Percentiles rank a stretch among this genome's conserved stretches.
These are phyloP conservation scores for Lizonia empirigonia DNA, from an alignment of 2,329 filamentous ascomycete genomes.

Conservation along the genomic window DNA sequence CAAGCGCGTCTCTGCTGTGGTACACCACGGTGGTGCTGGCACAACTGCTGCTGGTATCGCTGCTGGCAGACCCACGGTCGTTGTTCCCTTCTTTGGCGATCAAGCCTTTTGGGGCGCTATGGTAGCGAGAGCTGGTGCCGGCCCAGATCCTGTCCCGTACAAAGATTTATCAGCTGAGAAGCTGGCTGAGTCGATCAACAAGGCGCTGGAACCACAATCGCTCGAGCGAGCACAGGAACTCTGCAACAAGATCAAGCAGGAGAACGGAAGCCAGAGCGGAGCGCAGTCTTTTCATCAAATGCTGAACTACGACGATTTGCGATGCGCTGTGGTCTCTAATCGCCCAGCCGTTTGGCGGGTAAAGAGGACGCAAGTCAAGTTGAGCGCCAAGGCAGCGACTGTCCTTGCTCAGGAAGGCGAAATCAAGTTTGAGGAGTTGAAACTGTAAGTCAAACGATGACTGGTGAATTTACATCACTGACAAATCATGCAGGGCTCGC, in stretches of 20 bases:
- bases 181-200: slow-evolving; percentile 46
- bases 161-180: slow-evolving; percentile 49
- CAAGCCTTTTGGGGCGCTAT: slow-evolving; percentile 52
- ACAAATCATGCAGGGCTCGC: slow-evolving; percentile 36
- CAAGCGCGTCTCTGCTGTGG: slow-evolving; percentile 76
- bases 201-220: slow-evolving; percentile 46
- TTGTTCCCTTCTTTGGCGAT: slow-evolving; percentile 75
- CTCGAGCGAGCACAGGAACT: slow-evolving; percentile 46
- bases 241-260: slow-evolving; percentile 45
- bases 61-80: slow-evolving; percentile 77
- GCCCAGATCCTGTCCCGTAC: slow-evolving; percentile 48
- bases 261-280: slow-evolving; percentile 45
- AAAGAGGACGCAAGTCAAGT: slow-evolving; percentile 44
- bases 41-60: slow-evolving; percentile 88
- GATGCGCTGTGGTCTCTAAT: slow-evolving; percentile 42
- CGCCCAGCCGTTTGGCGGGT: slow-evolving; percentile 48
- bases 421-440: slow-evolving; percentile 45
- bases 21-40: slow-evolving; percentile 86
- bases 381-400: slow-evolving; percentile 48
- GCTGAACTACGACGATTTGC: slow-evolving; percentile 46
- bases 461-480: background rate
- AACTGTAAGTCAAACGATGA: slow-evolving; percentile 40
- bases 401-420: slow-evolving; percentile 46
- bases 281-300: slow-evolving; percentile 49
- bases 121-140: slow-evolving; percentile 49